Evolutionary conservation across 257 asterid species (phyloP), one percentile per base, ranked within the genome.

Genomic region (Ajuga chamaepitys): DNA sequence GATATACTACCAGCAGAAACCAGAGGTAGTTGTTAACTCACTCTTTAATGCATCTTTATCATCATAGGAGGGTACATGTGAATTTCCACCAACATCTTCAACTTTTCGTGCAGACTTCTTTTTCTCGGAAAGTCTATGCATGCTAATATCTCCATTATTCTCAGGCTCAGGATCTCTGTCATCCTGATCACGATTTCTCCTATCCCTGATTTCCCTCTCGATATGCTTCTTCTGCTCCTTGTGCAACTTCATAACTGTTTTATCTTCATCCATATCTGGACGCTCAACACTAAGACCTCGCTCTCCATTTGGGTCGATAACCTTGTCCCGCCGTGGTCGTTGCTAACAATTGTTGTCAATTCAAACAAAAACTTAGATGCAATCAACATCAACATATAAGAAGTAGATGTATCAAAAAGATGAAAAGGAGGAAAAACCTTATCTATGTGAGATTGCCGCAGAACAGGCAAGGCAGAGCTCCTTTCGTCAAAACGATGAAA

Each of bases 21-120:
- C 37, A 14, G 16, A 53, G 66, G 46, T 22, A 68, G n/a, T 5
- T 2, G 22, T 17, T 47, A 58, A 82, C 99, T 88, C 83, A 95
- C 99, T 83, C 82, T 83, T 91, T 71, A 88, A 42, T 32, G 96
- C 80, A 69, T 86, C 91, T 78, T 81, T 88, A 72, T 95, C 95
- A 66, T 86, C 95, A 75, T 59, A 70, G 61, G 91, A 69, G 59
- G 76, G 78, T 74, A 90, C 64, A 73, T 67, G 80, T n/a, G 87
- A 63, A 75, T 64, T 77, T 24, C 88, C 96, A 52, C 87, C 95
- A 55, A 78, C 80, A 41, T 86, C 97, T 54, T 87, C 98, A 69
- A 53, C 78, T 76, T 86, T 91, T 56, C 78, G 82, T 59, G 80
- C 80, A 67, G 88, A 68, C 77, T 88, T 95, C 73, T 73, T 81